Percentiles rank a stretch among this genome's conserved stretches.
phyloP scores from a whole-genome alignment of 352 stramenopile genomes.

The Phytophthora vignae region DNA sequence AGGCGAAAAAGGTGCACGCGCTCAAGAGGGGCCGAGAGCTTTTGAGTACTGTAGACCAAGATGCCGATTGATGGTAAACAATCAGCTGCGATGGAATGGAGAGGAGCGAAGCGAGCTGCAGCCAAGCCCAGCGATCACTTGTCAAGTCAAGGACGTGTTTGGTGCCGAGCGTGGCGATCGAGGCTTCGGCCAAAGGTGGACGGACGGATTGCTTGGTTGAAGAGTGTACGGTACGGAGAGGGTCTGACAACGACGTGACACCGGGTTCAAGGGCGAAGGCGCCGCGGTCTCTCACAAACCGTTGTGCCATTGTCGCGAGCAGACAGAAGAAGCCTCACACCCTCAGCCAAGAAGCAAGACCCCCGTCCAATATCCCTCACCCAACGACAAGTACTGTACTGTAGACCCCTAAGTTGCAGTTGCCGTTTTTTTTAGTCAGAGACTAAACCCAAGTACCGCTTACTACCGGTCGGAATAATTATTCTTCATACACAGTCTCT shows the following conservation, averaged over 20 bases:
- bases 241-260: slow-evolving; percentile 33
- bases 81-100: slow-evolving; percentile 2
- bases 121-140: too few relatives aligned
- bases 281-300: slow-evolving; percentile 6
- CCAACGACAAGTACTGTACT: background rate
- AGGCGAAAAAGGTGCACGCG: slow-evolving; percentile 30
- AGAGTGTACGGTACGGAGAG: slow-evolving; percentile 1
- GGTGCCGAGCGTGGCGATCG: background rate
- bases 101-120: background rate
- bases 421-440: background rate
- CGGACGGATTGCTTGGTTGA: background rate
- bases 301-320: slow-evolving; percentile 26
- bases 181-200: slow-evolving; percentile 2
- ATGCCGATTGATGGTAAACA: slow-evolving; percentile 20
- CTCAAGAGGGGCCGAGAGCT: background rate
- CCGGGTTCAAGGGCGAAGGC: slow-evolving; percentile 12
- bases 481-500: background rate
- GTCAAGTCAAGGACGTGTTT: background rate
- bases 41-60: background rate
- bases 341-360: too few relatives aligned
- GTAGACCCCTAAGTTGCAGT: background rate
- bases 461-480: too few relatives aligned
- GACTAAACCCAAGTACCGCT: background rate
- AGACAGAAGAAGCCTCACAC: background rate
- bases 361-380: background rate